Base-by-base conservation (phyloP, 441 rosid species). In the Brassica balearica region DNA sequence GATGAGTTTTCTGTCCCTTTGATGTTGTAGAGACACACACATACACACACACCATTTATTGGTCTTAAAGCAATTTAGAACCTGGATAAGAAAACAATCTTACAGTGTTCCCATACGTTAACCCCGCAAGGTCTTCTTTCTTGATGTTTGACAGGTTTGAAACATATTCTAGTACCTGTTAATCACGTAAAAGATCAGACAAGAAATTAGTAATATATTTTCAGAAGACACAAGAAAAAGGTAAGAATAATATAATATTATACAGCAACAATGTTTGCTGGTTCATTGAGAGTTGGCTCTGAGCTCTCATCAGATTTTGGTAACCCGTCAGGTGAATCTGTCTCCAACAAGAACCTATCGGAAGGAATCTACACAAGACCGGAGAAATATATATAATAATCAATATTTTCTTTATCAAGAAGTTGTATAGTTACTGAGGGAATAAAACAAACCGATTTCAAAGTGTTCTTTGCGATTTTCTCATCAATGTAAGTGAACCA, bases 301-400 rank as follows among this genome's bases (percentile, higher is more conserved):
- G 82, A 83, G 65, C 85, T 83, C 14, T 74, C 75, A 67, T 84
- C 83, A 14, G 80, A 68, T 65, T 79, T 87, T 29, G 99, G 98
- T 68, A 90, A 56, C 8, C 95, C 98, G 79, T 93, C 98, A 15
- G 99, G 98, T 12, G 98, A 94, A 79, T 95, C 99, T 51, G 99
- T 88, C 87, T 93, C 98, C 81, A 95, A 82, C 77, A 93, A 86
- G 81, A 95, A 88, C 83, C 96, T 89, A 55, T 90, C 92, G 2
- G 71, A 77, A 80, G 97, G 79, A 77, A 93, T 86, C 95, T 92
- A 83, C 76, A 84, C 29, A 64, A 68, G 12, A 60, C 8, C 72
- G 0, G 43, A 55, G 64, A 46, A 72, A 63, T n/a, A 65, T 71
- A 58, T 9, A 62, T n/a, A n/a, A n/a, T n/a, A n/a, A n/a, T n/a